Conservation (phyloP, 2,329 filamentous ascomycete genomes). For the Pestalotiopsis sp. region DNA sequence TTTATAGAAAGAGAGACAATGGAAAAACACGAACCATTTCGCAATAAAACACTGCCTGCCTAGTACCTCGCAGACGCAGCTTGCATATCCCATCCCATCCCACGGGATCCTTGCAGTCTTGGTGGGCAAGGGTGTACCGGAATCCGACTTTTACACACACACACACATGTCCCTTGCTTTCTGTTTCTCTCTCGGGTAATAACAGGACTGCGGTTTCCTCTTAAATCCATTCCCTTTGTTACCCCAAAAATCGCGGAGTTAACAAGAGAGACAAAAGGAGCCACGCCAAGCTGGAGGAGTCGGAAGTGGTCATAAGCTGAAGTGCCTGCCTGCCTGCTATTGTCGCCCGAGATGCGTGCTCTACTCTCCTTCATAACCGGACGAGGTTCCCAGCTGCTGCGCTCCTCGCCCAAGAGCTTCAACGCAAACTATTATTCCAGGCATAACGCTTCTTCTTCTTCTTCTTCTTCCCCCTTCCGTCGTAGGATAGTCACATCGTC, state of each 20-base stretch:
- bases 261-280: too few species aligned
- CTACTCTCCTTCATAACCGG: constrained; percentile 1
- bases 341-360: constrained; percentile 1
- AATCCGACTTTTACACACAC: too few species aligned
- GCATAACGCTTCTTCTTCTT: too few species aligned
- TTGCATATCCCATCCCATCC: not conserved
- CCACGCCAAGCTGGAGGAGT: not conserved
- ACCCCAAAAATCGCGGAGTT: too few species aligned
- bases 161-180: too few species aligned
- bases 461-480: not conserved
- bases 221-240: too few species aligned
- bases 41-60: too few species aligned
- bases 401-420: not conserved
- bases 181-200: too few species aligned
- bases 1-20: too few species aligned
- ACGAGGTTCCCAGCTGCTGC: not conserved
- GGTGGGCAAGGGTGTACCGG: too few species aligned
- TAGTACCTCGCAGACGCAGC: not conserved
- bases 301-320: not conserved
- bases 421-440: not conserved
- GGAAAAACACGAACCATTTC: too few species aligned
- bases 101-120: not conserved
- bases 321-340: not conserved
- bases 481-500: not conserved
- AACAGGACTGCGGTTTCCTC: too few species aligned